Percentiles rank a stretch among this genome's conserved stretches.
phyloP scores from a whole-genome alignment of 352 stramenopile species.

The Paralagenidium karlingii region DNA sequence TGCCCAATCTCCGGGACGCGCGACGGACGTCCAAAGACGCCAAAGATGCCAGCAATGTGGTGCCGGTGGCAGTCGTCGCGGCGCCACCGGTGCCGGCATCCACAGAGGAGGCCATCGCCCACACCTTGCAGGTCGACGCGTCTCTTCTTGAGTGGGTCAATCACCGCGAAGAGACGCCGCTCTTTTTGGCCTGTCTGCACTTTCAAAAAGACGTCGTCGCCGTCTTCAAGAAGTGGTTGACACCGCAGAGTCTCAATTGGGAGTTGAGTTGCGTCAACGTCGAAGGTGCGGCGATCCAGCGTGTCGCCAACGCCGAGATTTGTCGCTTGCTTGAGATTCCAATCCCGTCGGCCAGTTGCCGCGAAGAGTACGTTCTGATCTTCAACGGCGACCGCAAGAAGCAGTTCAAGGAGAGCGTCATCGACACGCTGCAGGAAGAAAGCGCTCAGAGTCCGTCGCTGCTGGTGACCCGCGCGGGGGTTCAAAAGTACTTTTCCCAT shows the following conservation, averaged over 20 bases:
- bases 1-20: not conserved
- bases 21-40: not conserved
- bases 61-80: too few relatives aligned
- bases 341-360: constrained; percentile 2
- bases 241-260: constrained; percentile 22
- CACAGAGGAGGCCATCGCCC: not conserved
- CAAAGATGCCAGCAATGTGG: too few relatives aligned
- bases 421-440: constrained; percentile 60
- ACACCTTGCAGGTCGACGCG: not conserved
- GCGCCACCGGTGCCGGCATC: too few relatives aligned
- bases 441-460: constrained; percentile 40
- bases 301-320: constrained; percentile 28
- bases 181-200: constrained; percentile 49
- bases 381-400: constrained; percentile 17
- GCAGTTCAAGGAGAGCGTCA: constrained; percentile 59
- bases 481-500: not conserved
- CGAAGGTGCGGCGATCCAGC: constrained; percentile 53
- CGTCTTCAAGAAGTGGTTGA: constrained; percentile 21
- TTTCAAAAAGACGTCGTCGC: constrained; percentile 27
- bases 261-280: constrained; percentile 52
- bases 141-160: constrained; percentile 37
- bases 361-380: constrained; percentile 9
- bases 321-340: constrained; percentile 11
- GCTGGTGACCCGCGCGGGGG: constrained; percentile 18
- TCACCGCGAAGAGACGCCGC: constrained; percentile 42